Base-by-base conservation (phyloP, 1,139 yeast species). In the Pichia inconspicua region DNA sequence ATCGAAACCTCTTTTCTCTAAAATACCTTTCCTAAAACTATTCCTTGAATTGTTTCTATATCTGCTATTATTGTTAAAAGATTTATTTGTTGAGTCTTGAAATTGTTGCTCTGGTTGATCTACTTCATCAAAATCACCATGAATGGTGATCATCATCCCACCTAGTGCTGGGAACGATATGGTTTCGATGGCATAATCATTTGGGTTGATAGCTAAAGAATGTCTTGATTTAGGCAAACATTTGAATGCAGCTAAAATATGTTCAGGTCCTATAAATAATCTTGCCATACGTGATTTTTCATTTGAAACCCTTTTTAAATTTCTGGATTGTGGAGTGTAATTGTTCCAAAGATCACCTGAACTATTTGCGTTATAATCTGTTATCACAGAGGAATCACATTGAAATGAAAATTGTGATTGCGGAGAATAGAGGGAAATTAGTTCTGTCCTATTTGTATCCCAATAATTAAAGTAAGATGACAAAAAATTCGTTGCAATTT, bases 361-460 rank as follows among this genome's bases (percentile, higher is more conserved):
- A 1, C 48, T 45, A 19, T 46, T 43, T 3, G 52, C 52, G 9
- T 53, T 22, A 14, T 47, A 42, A 19, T 59, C 63, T 1, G 59
- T 56, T 19, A 62, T 55, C 54, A 74, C 79, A 1, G 75, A 60
- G 8, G 78, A 64, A 59, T 78, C 83, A 32, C 75, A 74, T 60
- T 73, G 80, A 59, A 85, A 65, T 1, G 97, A 88, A 59, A 92
- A 90, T 60, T 85, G 89, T 0, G 97, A 88, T 58, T 84, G 84
- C 46, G 78, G 78, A 51, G 94, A 89, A 63, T 92, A 92, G 40
- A 92, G 70, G 39, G 77, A 75, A 65, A 84, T 64, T 44, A 92
- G 70, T 48, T 83, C 90, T 14, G 73, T 64, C 53, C 98, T 72
- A 62, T 86, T 82, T 7, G 75, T 61, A 67, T 92, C 99, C 94